Conservation (phyloP, 441 rosid species). For the Populus hybrid region DNA sequence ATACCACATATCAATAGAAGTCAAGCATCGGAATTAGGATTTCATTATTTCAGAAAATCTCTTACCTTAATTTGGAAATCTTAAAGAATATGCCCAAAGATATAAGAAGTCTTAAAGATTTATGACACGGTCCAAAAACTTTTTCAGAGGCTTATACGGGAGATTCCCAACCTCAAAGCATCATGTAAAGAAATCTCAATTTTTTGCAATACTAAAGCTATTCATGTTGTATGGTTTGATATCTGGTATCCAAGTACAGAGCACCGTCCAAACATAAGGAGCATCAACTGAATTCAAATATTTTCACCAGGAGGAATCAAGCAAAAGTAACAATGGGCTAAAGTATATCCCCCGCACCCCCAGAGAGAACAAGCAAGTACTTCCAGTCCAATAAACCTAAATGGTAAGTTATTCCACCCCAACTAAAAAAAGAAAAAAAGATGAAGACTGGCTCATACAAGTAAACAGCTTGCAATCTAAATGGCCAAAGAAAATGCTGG, state of each 20-base stretch:
- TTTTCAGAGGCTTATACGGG: background rate
- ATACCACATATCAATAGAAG: background rate
- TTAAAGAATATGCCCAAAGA: background rate
- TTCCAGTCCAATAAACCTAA: background rate
- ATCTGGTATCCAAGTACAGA: background rate
- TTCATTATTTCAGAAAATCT: background rate
- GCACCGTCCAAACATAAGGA: background rate
- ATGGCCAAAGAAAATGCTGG: background rate
- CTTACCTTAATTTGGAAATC: background rate
- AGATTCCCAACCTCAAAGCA: background rate
- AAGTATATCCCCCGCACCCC: background rate
- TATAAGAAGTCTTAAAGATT: background rate
- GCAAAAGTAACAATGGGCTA: background rate
- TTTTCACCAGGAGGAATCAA: background rate
- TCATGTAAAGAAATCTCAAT: background rate
- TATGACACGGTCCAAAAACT: background rate
- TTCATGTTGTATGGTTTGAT: background rate
- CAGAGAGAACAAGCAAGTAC: background rate
- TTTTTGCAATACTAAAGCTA: background rate
- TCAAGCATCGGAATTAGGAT: no score
- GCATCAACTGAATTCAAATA: background rate
- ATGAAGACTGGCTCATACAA: background rate
- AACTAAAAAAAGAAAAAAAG: background rate
- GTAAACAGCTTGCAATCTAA: background rate
- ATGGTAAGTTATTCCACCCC: background rate